These are phyloP conservation scores for Ceratocystis destructans DNA, from an alignment of 2,329 filamentous ascomycete species.

Conservation along the genomic window DNA sequence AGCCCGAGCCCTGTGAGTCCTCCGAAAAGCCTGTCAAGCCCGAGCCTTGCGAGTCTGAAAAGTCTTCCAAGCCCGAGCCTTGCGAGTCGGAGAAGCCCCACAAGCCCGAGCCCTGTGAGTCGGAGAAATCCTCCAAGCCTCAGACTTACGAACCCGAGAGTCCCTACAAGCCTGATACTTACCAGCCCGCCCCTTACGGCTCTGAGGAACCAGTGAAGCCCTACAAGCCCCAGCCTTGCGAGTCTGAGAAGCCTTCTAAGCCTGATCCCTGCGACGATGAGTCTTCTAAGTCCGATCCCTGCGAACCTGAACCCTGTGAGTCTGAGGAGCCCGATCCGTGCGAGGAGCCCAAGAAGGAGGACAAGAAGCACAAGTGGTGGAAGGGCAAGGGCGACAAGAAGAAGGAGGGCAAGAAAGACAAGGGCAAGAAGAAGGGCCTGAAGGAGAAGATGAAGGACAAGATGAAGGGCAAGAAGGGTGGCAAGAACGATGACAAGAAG, in stretches of 20 bases:
- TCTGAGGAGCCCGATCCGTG: constrained; percentile 9
- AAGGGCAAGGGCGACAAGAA: constrained; percentile 19
- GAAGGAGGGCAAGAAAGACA: constrained; percentile 15
- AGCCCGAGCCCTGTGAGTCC: constrained; percentile 15
- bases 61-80: background rate
- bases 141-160: constrained; percentile 4
- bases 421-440: constrained; percentile 12
- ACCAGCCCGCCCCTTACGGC: constrained; percentile 1
- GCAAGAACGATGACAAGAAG: constrained; percentile 15
- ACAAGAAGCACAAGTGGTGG: constrained; percentile 20
- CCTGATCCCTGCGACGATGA: constrained; percentile 6
- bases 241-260: constrained; percentile 11
- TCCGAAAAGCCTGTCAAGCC: constrained; percentile 9
- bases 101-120: constrained; percentile 12
- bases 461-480: constrained; percentile 17
- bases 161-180: constrained; percentile 9
- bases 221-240: constrained; percentile 5
- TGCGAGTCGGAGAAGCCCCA: constrained; percentile 6
- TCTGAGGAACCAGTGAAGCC: constrained; percentile 5
- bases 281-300: background rate
- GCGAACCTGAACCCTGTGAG: constrained; percentile 4
- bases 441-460: constrained; percentile 17
- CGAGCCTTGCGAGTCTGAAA: constrained; percentile 9
- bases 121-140: constrained; percentile 3
- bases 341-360: constrained; percentile 17